phyloP scores from a whole-genome alignment of 371 early-diverging fungal genomes.

The Coemansia sp. region DNA sequence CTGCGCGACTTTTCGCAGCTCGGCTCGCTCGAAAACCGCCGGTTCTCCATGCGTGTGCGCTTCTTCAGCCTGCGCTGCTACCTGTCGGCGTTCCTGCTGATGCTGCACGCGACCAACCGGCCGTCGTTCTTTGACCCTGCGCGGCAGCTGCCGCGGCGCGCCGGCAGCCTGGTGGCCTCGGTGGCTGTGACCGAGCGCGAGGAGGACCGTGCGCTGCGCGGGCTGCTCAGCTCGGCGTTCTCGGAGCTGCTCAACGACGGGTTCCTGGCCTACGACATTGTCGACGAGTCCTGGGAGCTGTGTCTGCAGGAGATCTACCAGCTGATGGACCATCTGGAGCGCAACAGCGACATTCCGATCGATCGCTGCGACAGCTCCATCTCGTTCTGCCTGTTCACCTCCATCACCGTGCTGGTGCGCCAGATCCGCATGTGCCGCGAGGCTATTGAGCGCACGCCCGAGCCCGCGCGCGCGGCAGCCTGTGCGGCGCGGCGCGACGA shows the following conservation, averaged over 20 bases:
- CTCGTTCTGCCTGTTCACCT: conserved; percentile 36
- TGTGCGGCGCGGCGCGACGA: conserved; percentile 5
- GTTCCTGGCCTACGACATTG: conserved; percentile 34
- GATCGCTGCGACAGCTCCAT: conserved; percentile 41
- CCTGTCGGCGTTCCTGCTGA: conserved; percentile 19
- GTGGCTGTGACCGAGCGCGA: conserved; percentile 9
- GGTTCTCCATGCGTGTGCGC: conserved; percentile 38
- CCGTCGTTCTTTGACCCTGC: conserved; percentile 37
- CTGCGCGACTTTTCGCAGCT: conserved; percentile 10
- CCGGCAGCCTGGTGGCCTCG: conserved; percentile 8
- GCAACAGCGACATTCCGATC: conserved; percentile 39
- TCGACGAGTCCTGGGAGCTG: conserved; percentile 37
- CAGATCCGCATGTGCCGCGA: conserved; percentile 33
- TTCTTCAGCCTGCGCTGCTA: conserved; percentile 47
- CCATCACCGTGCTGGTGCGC: conserved; percentile 41
- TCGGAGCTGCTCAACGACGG: conserved; percentile 44
- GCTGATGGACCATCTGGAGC: conserved; percentile 32
- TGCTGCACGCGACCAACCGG: conserved; percentile 42
- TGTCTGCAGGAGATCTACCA: conserved; percentile 30
- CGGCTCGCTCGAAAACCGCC: conserved; percentile 33
- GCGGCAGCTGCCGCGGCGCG: conserved; percentile 7
- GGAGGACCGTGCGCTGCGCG: conserved; percentile 37
- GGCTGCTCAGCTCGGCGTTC: conserved; percentile 28
- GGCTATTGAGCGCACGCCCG: not conserved
- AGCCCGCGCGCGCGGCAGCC: not conserved